Base-by-base conservation (phyloP, 345 rosid genomes). In the Eucalyptus erythrocorys region DNA sequence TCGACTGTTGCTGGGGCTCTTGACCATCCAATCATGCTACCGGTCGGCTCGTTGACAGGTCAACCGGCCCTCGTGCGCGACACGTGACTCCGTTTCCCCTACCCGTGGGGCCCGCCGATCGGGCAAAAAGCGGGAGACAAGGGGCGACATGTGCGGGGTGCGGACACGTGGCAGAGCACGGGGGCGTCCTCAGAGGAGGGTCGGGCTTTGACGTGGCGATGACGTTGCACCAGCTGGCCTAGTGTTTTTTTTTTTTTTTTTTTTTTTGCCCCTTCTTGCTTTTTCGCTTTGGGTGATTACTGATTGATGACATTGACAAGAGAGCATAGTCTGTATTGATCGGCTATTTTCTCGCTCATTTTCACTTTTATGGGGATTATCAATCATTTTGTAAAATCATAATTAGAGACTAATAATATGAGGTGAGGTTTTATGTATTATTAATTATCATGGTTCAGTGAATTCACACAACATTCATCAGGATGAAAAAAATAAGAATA, bases 131-230 rank as follows among this genome's bases (percentile, higher is more conserved):
- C 61, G 47, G 59, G 5, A 86, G 88, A 85, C 89, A 90, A 88
- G 88, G 89, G 89, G 92, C 88, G 91, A 89, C 89, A 87, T 27
- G 43, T 49, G 71, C 89, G 57, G 91, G 92, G 90, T 42, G 12
- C 1, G 51, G 86, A 85, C 94, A 92, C 91, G 94, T 92, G 94
- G 88, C 93, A 68, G 45, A 82, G 81, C 49, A 27, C 57, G 84
- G 85, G 87, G 90, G 48, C 90, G 61, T 89, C 90, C 84, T 89
- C 82, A 89, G 90, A 81, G 92, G 92, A 88, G 87, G 87, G 87
- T 49, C 57, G 24, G 64, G 66, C 88, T 89, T 49, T 92, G 93
- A 90, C 88, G 90, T 92, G 92, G 91, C 88, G 24, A 21, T 89
- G 89, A 90, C 92, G 66, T 93, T 85, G 90, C 66, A 21, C 48